Percentiles rank a stretch among this genome's conserved stretches.
Conservation (phyloP, 202 grass and related monocot species). For the Elaeis oleifera region DNA sequence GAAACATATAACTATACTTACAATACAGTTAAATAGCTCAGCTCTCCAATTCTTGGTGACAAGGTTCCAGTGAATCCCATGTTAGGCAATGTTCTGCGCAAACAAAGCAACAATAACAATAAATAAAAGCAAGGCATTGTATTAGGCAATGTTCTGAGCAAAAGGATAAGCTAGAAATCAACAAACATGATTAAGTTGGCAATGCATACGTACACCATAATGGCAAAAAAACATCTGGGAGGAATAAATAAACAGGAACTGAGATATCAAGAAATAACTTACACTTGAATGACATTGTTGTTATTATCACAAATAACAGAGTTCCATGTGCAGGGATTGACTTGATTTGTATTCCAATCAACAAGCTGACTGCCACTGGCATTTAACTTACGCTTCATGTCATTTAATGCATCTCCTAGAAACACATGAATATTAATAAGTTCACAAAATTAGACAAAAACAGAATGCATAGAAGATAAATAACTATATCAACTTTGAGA, state of each 20-base stretch:
- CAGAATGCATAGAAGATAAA: too few species aligned
- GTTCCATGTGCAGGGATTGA: constrained; percentile 26
- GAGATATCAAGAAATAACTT: constrained; percentile 11
- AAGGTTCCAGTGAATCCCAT: constrained; percentile 28
- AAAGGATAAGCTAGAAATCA: background rate
- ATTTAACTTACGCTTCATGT: constrained; percentile 29
- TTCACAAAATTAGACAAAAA: too few species aligned
- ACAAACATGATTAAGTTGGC: too few species aligned
- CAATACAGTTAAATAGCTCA: constrained; percentile 15
- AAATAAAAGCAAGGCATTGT: constrained; percentile 14
- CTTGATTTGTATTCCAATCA: constrained; percentile 26
- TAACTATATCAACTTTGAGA: too few species aligned
- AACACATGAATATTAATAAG: too few species aligned
- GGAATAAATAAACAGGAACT: background rate
- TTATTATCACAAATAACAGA: constrained; percentile 22
- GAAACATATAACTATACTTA: background rate
- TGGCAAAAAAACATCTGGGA: background rate
- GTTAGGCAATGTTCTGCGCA: constrained; percentile 3
- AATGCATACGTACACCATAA: too few species aligned
- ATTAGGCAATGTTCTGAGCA: constrained; percentile 12
- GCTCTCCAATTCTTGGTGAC: constrained; percentile 22
- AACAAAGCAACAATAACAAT: constrained; percentile 3
- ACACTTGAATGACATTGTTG: constrained; percentile 26
- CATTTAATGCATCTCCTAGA: constrained; percentile 26
- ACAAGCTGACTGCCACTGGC: constrained; percentile 16